These are phyloP conservation scores for Solanum arcanum DNA, from an alignment of 257 asterid species.

Conservation along the genomic window DNA sequence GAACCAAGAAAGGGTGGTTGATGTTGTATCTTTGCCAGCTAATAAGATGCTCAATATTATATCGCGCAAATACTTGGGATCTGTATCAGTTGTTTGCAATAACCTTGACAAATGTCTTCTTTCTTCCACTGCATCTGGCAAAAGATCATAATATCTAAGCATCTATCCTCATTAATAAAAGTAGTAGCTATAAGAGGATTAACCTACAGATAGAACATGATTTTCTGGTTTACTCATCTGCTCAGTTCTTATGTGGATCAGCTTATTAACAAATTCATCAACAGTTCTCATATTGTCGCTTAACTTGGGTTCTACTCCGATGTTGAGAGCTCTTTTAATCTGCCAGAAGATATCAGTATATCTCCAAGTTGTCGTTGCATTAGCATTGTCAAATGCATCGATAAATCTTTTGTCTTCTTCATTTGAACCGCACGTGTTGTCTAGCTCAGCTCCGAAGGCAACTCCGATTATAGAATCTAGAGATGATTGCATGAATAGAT, in stretches of 20 bases:
- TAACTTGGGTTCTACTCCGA: conserved; percentile 41
- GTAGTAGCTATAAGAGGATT: background rate
- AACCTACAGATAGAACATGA: conserved; percentile 19
- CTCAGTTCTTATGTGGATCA: conserved; percentile 28
- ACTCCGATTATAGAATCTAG: conserved; percentile 40
- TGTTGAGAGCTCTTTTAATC: conserved; percentile 26
- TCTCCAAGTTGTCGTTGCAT: conserved; percentile 27
- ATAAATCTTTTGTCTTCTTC: conserved; percentile 34
- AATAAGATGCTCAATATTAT: conserved; percentile 39
- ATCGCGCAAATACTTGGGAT: conserved; percentile 38
- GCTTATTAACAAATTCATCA: conserved; percentile 35
- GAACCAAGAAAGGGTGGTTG: conserved; percentile 42
- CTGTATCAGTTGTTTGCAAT: conserved; percentile 12
- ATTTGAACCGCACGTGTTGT: conserved; percentile 39
- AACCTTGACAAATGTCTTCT: conserved; percentile 54
- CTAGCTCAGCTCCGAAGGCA: conserved; percentile 40
- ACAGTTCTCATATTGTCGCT: conserved; percentile 23
- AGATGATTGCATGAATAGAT: conserved; percentile 37
- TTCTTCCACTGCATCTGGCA: conserved; percentile 30
- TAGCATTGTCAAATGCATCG: conserved; percentile 44
- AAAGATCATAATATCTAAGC: background rate
- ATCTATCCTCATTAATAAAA: background rate
- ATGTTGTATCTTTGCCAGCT: conserved; percentile 50
- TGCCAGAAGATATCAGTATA: conserved; percentile 41
- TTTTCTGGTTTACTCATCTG: conserved; percentile 14